These are phyloP conservation scores for Hirsutella minnesotensis DNA, from an alignment of 2,329 filamentous ascomycete species.

Conservation along the genomic window DNA sequence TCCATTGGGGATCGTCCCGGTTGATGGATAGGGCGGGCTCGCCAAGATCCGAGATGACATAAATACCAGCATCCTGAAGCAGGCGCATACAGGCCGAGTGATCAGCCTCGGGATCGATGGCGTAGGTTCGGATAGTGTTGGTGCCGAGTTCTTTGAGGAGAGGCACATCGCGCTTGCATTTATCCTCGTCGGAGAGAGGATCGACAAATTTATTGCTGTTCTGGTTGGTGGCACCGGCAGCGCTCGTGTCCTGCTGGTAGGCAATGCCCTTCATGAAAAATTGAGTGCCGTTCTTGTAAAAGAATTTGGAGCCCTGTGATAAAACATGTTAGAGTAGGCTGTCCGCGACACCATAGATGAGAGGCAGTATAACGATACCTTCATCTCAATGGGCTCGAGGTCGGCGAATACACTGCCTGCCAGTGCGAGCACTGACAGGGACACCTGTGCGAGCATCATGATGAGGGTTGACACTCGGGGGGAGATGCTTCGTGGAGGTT, in stretches of 20 bases:
- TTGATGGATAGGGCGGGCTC: conserved; percentile 77
- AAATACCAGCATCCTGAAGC: conserved; percentile 79
- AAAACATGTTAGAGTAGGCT: conserved; percentile 4
- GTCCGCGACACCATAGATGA: background rate
- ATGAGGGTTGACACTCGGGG: conserved; percentile 4
- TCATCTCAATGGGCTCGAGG: conserved; percentile 53
- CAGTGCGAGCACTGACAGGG: conserved; percentile 25
- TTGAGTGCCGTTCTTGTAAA: conserved; percentile 61
- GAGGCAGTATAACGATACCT: conserved; percentile 34
- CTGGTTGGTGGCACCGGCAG: conserved; percentile 36
- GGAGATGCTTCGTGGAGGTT: background rate
- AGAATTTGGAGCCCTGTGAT: conserved; percentile 69
- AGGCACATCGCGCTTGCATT: conserved; percentile 78
- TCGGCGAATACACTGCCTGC: conserved; percentile 29
- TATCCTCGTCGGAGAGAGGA: conserved; percentile 59
- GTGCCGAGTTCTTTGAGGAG: conserved; percentile 67
- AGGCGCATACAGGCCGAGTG: conserved; percentile 78
- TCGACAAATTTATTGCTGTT: conserved; percentile 55
- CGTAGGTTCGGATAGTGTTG: conserved; percentile 93
- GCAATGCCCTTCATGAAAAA: conserved; percentile 85
- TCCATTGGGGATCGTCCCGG: conserved; percentile 69
- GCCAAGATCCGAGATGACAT: conserved; percentile 83
- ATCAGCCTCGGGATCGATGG: conserved; percentile 67
- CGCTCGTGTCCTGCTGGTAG: conserved; percentile 72
- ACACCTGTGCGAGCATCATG: conserved; percentile 22